Percentiles rank a stretch among this genome's conserved stretches.
phyloP scores from a whole-genome alignment of 1,284 basidiomycete species.

The Malassezia japonica region DNA sequence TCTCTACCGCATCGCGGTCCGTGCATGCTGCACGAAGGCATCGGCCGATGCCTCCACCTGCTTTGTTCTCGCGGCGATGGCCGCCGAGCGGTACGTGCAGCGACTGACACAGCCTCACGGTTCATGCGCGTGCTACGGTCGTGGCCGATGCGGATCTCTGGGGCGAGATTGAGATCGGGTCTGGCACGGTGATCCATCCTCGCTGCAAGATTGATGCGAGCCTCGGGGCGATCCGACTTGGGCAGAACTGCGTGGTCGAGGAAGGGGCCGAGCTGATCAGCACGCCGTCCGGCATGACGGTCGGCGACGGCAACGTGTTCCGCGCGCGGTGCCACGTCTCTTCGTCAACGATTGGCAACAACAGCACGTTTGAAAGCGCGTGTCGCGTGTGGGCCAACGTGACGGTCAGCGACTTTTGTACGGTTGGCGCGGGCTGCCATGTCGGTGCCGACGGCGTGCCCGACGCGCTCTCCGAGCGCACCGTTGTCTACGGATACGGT shows the following conservation, averaged over 20 bases:
- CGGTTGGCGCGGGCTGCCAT: conserved; percentile 64
- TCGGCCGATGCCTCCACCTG: no score
- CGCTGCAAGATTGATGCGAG: conserved; percentile 81
- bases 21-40: no score
- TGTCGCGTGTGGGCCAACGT: conserved; percentile 70
- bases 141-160: conserved; percentile 7
- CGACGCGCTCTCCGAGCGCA: conserved; percentile 64
- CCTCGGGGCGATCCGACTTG: conserved; percentile 75
- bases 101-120: neutral
- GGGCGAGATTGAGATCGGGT: conserved; percentile 7
- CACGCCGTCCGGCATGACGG: conserved; percentile 59
- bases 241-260: conserved; percentile 78
- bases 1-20: no score
- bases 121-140: conserved; percentile 5
- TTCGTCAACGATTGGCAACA: conserved; percentile 68
- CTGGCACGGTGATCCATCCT: conserved; percentile 68
- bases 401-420: conserved; percentile 66
- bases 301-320: conserved; percentile 84
- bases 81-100: neutral
- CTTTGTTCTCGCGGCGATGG: neutral
- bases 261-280: conserved; percentile 81
- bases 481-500: conserved; percentile 69
- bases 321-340: conserved; percentile 77
- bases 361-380: conserved; percentile 72
- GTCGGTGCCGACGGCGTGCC: conserved; percentile 6